A percentile compares a stretch with the other conserved stretches of the same genome.
phyloP scores from a whole-genome alignment of 768 basidiomycete genomes.

The Tulasnella calospora region DNA sequence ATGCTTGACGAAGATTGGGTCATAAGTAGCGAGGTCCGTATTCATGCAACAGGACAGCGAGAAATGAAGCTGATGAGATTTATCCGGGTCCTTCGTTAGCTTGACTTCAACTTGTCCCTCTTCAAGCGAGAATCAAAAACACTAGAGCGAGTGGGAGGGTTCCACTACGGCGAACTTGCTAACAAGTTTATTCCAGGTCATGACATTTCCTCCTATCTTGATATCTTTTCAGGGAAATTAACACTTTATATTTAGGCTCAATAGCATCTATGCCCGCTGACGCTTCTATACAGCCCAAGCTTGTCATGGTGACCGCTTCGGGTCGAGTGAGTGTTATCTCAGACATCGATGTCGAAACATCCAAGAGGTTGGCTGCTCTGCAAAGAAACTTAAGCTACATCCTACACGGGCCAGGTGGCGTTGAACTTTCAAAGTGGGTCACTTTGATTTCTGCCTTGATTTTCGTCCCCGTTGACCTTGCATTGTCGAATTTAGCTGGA shows the following conservation, averaged over 20 bases:
- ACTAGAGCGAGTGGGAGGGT: conserved; percentile 64
- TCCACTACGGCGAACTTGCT: conserved; percentile 70
- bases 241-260: conserved; percentile 44
- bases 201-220: conserved; percentile 21
- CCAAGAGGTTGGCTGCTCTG: conserved; percentile 59
- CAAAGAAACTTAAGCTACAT: conserved; percentile 66
- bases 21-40: conserved; percentile 70
- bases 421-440: conserved; percentile 57
- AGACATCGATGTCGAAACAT: conserved; percentile 52
- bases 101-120: conserved; percentile 61
- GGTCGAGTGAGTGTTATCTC: conserved; percentile 73
- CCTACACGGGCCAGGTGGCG: conserved; percentile 50
- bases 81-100: conserved; percentile 40
- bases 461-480: background rate
- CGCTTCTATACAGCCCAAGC: conserved; percentile 48
- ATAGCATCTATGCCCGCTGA: conserved; percentile 45
- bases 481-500: conserved; percentile 46
- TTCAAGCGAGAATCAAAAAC: conserved; percentile 49
- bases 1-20: conserved; percentile 51
- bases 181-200: conserved; percentile 68
- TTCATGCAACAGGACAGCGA: conserved; percentile 24
- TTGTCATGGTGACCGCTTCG: conserved; percentile 70
- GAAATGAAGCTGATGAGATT: background rate
- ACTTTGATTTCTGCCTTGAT: background rate
- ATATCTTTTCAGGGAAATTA: background rate